Evolutionary conservation across 2,329 filamentous ascomycete genomes (phyloP), one percentile per base, ranked within the genome.

Genomic region (Colletotrichum agaves): DNA sequence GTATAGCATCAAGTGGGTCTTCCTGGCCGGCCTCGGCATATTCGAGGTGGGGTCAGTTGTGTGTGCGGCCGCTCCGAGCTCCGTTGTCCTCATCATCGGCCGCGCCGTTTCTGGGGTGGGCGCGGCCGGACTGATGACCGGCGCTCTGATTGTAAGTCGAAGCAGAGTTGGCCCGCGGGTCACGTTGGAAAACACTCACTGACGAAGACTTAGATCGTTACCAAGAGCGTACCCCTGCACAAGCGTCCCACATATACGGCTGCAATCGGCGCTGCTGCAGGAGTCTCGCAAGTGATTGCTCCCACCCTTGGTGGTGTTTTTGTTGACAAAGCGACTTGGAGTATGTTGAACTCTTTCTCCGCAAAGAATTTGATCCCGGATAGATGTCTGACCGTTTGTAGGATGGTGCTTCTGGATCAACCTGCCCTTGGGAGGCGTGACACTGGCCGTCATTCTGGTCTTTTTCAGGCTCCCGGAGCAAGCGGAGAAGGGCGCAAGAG

Each of bases 211-310:
- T 80, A 84, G 43, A 84, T 85, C 56, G 74, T 85, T 49, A 76
- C 78, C 12, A 78, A 81, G 33, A 79, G 79, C 11, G 77, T 88
- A 39, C 86, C 87, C 5, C 79, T 88, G 5, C 76, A 81, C 4
- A 84, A 86, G 71, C 79, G 86, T 39, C 87, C 83, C 4, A 76
- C 85, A 23, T 85, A 83, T 31, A 87, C 86, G 60, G 86, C 85
- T 31, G 74, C 87, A 46, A 80, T 88, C 39, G 84, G 83, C 19
- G 84, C 80, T 49, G 85, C 87, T 78, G 88, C 83, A 75, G 87
- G 86, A 13, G 81, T 89, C 55, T 84, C 85, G 44, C 79, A 77
- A 37, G 82, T 85, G 7, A 80, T 81, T 3, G 84, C 84, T 0
- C 84, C 84, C 10, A 73, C 86, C 13, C 75, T 85, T 5, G 84